Evolutionary conservation across 2,329 filamentous ascomycete species (phyloP), one percentile per base, ranked within the genome.

Genomic region (Trichoderma atroviride): DNA sequence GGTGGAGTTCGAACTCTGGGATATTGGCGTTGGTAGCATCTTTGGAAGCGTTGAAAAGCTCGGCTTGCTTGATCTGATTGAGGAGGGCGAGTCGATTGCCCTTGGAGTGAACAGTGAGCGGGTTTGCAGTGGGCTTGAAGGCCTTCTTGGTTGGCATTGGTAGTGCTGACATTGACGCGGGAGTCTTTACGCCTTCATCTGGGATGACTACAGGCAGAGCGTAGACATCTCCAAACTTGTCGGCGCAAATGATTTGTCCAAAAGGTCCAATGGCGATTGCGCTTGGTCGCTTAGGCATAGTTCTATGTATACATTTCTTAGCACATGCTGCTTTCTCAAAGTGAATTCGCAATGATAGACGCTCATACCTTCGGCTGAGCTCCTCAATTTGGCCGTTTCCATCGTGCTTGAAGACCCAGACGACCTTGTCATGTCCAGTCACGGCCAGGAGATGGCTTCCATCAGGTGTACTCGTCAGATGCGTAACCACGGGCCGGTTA

Each of bases 191-290:
- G 53, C 29, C 59, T 73, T 65, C 62, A 64, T 50, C 27, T 29
- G 74, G 72, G 59, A 71, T 69, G 70, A 76, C 64, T 62, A 98
- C 83, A 16, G 96, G 95, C 9, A 99, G 81, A 13, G 92, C 88
- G 81, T 97, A 98, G 71, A 97, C 95, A 78, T 99, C 96, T 73
- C 96, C 96, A 76, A 98, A 98, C 80, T 99, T 99, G 83, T 99
- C 96, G 64, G 89, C 95, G 71, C 88, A 89, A 69, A 98, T 81
- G 72, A 99, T 92, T 10, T 89, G 92, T 55, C 85, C 84, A 76
- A 94, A 90, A 50, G 87, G 83, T 9, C 91, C 89, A 64, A 97
- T 81, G 63, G 86, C 82, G 69, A 98, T 83, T 43, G 92, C 89
- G 77, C 91, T 95, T 14, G 94, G 93, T 43, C 94, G 89, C 82